Base-by-base conservation (phyloP, 129 eudicot species). In the Pulicaria dysenterica region DNA sequence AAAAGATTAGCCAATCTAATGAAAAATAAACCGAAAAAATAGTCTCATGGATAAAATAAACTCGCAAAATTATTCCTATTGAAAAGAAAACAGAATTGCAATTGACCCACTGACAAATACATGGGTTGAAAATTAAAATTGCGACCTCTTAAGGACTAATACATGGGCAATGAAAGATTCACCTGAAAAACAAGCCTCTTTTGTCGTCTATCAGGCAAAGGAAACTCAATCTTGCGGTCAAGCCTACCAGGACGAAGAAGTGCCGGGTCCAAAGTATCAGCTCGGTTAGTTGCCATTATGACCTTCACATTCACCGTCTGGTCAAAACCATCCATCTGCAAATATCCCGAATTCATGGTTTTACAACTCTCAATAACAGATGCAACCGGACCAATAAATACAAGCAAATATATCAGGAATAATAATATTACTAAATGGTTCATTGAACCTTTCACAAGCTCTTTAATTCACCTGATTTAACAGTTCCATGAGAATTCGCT, bases 301-400 rank as follows among this genome's bases (percentile, higher is more conserved):
- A 90, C 98, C 73, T 94, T 90, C 31, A 88, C 96, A 72, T 87
- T 94, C 50, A 90, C 96, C 0, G 95, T 90, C 59, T 84, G 93
- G 58, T 94, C 98, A 83, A 93, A 90, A 24, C 96, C 96, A 65
- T 90, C 95, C 96, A 93, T 92, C 96, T 89, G 83, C 69, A 81
- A 19, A 24, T 24, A 67, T 73, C 42, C 49, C 72, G 50, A 48
- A 24, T 72, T n/a, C 24, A 77, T 40, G 55, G 63, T 10, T 48
- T 48, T 58, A 45, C 49, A 45, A 61, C 16, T 74, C 8, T 45
- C 36, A 38, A 9, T 24, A 24, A 24, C 31, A 24, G 1, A 24
- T 2, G 12, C n/a, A 69, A 49, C 36, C n/a, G n/a, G 8, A 67
- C 13, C 40, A 16, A 19, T 16, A 64, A 1, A 37, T 24, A 16